Conservation (phyloP, 192 early-diverging fungal species). For the Haplosporangium gracile region DNA sequence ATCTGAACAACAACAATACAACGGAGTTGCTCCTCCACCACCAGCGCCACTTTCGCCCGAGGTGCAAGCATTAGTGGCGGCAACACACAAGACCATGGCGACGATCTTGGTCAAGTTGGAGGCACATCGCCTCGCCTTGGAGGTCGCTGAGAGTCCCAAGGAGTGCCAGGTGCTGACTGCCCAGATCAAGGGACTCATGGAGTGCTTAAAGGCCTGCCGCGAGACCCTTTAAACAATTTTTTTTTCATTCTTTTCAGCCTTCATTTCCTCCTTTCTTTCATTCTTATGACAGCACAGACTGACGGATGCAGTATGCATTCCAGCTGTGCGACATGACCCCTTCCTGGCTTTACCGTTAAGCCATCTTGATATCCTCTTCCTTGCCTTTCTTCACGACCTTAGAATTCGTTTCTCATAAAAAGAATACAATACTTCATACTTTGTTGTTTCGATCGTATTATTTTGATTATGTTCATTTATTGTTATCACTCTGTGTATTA, state of each 20-base stretch:
- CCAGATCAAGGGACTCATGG: slow-evolving; percentile 54
- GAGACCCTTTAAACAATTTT: slow-evolving; percentile 19
- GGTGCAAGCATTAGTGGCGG: slow-evolving; percentile 36
- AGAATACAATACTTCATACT: neutral
- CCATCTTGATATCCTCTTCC: neutral
- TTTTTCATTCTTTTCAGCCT: neutral
- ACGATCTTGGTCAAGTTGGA: slow-evolving; percentile 46
- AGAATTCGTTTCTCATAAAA: neutral
- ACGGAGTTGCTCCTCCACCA: slow-evolving; percentile 38
- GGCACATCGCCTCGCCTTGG: slow-evolving; percentile 39
- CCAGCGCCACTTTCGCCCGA: slow-evolving; percentile 38
- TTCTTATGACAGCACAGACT: neutral
- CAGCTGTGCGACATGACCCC: slow-evolving; percentile 4
- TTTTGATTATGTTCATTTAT: neutral
- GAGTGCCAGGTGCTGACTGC: slow-evolving; percentile 39
- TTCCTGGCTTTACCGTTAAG: neutral
- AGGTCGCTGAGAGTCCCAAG: slow-evolving; percentile 44
- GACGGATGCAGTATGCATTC: neutral
- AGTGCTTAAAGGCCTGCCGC: slow-evolving; percentile 52
- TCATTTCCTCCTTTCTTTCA: neutral
- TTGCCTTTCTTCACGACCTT: neutral
- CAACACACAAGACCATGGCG: slow-evolving; percentile 51
- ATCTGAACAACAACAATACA: neutral
- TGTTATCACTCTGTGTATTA: neutral
- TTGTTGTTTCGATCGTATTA: neutral